Base-by-base conservation (phyloP, 2,329 filamentous ascomycete genomes). In the Fusarium tjaetaba region DNA sequence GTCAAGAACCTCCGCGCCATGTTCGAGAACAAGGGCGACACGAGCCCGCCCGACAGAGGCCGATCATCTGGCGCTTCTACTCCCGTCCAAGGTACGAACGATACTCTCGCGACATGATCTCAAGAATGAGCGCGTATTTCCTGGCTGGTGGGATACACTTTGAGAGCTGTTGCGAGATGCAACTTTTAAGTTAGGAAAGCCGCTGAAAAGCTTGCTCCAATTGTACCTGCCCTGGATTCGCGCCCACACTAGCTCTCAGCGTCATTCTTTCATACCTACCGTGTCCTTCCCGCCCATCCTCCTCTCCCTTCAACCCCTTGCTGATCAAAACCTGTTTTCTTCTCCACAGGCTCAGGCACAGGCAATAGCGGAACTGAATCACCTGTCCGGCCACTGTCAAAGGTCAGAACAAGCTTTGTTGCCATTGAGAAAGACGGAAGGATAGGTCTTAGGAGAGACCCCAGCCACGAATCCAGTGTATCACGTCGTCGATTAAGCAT, bases 1-100 rank as follows among this genome's bases (percentile, higher is more conserved):
- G 92, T 94, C 79, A 91, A 88, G 84, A 93, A 93, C 84, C 89
- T 95, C 75, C 88, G 92, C 77, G 93, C 93, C 79, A 94, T 93
- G 88, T 95, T 95, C 81, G 93, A 95, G 86, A 90, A 90, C 80
- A 93, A 90, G 82, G 89, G 88, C 80, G 88, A 90, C 75, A 85
- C 86, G 65, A 91, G 88, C 77, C 88, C 90, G 73, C 90, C 91
- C 22, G 91, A 92, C 72, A 87, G 92, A 84, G 93, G 92, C 70
- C 88, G 92, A 81, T 92, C 91, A 65, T 92, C 92, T 61, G 89
- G 87, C 71, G 82, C 82, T 70, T 83, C 80, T 71, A 82, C 83
- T 69, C 77, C 80, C 49, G 74, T 76, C 68, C 73, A 70, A 75
- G 74, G 79, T 79, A 75, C 69, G 79, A 74, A 52, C 65, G 62